Conservation (phyloP, 768 basidiomycete species). For the Mycena vulgaris region DNA sequence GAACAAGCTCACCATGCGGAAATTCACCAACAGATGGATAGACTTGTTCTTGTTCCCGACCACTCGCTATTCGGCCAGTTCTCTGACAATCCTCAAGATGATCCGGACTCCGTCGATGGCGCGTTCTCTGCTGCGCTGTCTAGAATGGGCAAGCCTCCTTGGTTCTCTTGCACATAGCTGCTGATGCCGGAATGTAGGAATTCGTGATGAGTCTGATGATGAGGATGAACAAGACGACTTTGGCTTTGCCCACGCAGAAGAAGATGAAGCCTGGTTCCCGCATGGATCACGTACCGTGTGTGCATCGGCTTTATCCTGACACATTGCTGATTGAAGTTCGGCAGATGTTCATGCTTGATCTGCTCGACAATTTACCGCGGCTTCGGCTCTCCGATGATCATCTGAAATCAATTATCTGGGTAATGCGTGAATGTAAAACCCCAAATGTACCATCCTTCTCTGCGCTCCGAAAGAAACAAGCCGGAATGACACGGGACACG, state of each 20-base stretch:
- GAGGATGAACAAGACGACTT: background rate
- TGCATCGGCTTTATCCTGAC: background rate
- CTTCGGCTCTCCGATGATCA: conserved; percentile 51
- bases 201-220: background rate
- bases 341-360: conserved; percentile 41
- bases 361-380: conserved; percentile 51
- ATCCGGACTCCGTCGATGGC: background rate
- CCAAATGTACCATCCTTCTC: conserved; percentile 48
- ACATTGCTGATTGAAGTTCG: background rate
- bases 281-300: background rate
- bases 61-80: background rate
- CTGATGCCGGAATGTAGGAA: background rate
- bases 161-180: background rate
- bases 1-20: background rate
- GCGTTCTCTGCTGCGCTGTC: background rate
- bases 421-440: conserved; percentile 47
- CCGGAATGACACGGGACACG: conserved; percentile 30
- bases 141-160: background rate
- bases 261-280: background rate
- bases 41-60: background rate
- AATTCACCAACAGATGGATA: background rate
- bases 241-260: background rate
- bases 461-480: conserved; percentile 45
- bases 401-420: conserved; percentile 48
- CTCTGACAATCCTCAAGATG: background rate